Base-by-base conservation (phyloP, 2,329 filamentous ascomycete species). In the Helminthosporium solani region DNA sequence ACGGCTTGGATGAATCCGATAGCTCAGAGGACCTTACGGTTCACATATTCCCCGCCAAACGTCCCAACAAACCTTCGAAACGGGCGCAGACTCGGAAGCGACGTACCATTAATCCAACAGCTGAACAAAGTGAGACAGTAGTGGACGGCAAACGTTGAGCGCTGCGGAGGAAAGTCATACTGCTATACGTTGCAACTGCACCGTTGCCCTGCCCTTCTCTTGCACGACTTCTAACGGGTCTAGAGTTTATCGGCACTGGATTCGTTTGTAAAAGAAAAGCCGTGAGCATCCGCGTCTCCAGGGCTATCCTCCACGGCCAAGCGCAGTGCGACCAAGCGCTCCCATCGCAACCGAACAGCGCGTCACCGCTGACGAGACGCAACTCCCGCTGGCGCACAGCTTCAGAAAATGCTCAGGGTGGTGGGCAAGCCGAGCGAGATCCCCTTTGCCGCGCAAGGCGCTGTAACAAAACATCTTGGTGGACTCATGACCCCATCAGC, bases 71-170 rank as follows among this genome's bases (percentile, higher is more conserved):
- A 27, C 40, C 19, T 44, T 48, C 36, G 28, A 40, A 39, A 36
- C 44, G 12, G 27, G 28, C 3, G 31, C 28, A 44, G 40, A 33
- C 38, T 33, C 36, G 30, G 40, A 52, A 52, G 49, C 46, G 46
- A 52, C 49, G 39, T 42, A 25, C 23, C 6, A 25, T 34, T 21
- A 42, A 20, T 42, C 15, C 28, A 18, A 30, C 27, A 34, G 40
- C 40, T 34, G 25, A 31, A 34, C 40, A 23, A 42, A 42, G 40
- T 30, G 30, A 42, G 40, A 42, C 40, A 42, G 40, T 42, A 28
- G 40, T 42, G 30, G 28, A 42, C 31, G 40, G 28, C 15, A 42
- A 34, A 33, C 30, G 30, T 42, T 42, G 40, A 42, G 30, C 30
- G 30, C 4, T 14, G n/a, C 6, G 33, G 40, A 42, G 28, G 18